These are phyloP conservation scores for Ceratocystis lukuohia DNA, from an alignment of 2,329 filamentous ascomycete genomes.

Conservation along the genomic window DNA sequence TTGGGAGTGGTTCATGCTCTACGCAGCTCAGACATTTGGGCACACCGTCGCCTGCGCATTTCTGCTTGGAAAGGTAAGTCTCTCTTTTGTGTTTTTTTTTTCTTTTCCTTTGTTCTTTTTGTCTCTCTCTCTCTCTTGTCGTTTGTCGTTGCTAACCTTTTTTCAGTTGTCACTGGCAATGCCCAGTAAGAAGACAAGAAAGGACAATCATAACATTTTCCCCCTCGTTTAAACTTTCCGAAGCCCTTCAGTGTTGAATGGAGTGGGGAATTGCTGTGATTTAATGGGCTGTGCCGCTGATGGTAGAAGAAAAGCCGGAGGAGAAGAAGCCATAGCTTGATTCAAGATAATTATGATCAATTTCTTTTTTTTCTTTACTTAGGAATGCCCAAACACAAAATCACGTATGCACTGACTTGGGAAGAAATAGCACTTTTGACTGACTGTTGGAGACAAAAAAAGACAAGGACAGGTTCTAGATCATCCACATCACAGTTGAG, in stretches of 20 bases:
- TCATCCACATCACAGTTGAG: neutral
- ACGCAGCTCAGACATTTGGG: slow-evolving; percentile 13
- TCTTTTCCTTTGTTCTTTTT: neutral
- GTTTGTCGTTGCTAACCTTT: neutral
- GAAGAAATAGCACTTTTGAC: neutral
- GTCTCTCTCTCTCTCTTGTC: neutral
- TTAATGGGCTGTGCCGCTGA: neutral
- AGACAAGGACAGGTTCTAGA: neutral
- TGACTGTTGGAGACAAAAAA: neutral
- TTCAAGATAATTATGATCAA: neutral
- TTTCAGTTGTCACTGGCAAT: neutral
- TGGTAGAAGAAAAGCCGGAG: neutral
- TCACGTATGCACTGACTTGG: neutral
- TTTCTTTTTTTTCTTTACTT: no score
- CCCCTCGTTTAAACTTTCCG: neutral
- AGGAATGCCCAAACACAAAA: no score
- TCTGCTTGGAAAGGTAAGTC: slow-evolving; percentile 16
- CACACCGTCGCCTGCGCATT: slow-evolving; percentile 16
- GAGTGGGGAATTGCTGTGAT: neutral
- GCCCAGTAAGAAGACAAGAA: neutral
- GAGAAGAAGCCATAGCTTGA: neutral
- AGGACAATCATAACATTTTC: neutral
- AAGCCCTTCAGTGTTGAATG: neutral
- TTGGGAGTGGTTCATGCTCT: slow-evolving; percentile 13
- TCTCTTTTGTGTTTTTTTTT: neutral